phyloP scores from a whole-genome alignment of 2,329 filamentous ascomycete genomes.

The Nemania sp. region DNA sequence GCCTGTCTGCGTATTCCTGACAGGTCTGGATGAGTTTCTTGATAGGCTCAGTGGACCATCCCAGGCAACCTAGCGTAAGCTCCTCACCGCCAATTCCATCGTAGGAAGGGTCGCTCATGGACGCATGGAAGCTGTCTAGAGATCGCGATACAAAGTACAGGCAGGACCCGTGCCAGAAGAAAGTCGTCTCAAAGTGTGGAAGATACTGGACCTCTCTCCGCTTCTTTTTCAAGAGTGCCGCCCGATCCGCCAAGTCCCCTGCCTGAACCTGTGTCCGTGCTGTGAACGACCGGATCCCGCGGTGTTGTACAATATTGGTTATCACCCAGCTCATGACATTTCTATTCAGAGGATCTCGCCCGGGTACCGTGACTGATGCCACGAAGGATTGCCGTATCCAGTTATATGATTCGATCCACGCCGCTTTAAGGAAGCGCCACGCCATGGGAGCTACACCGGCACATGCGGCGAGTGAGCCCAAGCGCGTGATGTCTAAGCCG shows the following conservation, averaged over 20 bases:
- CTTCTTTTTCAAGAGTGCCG: slow-evolving; percentile 57
- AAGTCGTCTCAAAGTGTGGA: slow-evolving; percentile 59
- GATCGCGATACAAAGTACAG: slow-evolving; percentile 60
- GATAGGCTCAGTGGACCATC: slow-evolving; percentile 63
- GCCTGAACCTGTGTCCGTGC: slow-evolving; percentile 56
- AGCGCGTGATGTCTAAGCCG: slow-evolving; percentile 59
- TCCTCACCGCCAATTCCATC: slow-evolving; percentile 61
- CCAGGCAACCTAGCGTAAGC: slow-evolving; percentile 62
- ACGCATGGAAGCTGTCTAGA: slow-evolving; percentile 53
- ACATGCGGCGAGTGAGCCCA: slow-evolving; percentile 60
- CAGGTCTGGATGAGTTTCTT: slow-evolving; percentile 60
- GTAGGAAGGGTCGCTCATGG: slow-evolving; percentile 57
- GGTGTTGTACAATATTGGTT: slow-evolving; percentile 53
- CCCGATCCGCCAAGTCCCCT: slow-evolving; percentile 52
- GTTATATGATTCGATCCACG: slow-evolving; percentile 55
- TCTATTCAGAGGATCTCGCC: slow-evolving; percentile 59
- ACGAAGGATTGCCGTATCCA: slow-evolving; percentile 59
- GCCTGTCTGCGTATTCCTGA: slow-evolving; percentile 61
- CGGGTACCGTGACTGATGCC: slow-evolving; percentile 58
- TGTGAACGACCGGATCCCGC: slow-evolving; percentile 58
- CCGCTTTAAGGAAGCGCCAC: slow-evolving; percentile 53
- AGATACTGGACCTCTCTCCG: slow-evolving; percentile 57
- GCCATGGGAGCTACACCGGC: slow-evolving; percentile 56
- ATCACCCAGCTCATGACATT: slow-evolving; percentile 61
- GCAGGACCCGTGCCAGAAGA: slow-evolving; percentile 63